phyloP scores from a whole-genome alignment of 2,329 filamentous ascomycete species.

The Colletotrichum sp. region DNA sequence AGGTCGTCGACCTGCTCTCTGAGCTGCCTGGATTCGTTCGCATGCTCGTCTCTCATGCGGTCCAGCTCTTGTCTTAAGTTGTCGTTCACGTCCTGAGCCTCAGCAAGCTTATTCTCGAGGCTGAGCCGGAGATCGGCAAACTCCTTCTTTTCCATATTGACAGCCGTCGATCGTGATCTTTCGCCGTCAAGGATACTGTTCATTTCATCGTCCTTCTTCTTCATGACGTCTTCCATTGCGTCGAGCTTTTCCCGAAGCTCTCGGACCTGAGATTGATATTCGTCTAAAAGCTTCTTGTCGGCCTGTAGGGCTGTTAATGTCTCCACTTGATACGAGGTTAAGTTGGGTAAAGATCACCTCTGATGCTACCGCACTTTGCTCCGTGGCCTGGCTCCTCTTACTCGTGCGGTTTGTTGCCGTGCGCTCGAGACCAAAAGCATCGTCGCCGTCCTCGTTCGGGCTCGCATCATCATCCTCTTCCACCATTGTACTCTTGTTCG shows the following conservation, averaged over 20 bases:
- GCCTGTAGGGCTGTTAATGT: slow-evolving; percentile 41
- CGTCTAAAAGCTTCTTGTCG: slow-evolving; percentile 74
- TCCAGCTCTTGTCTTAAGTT: slow-evolving; percentile 81
- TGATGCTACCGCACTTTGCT: slow-evolving; percentile 36
- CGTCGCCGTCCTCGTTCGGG: slow-evolving; percentile 61
- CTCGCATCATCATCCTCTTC: slow-evolving; percentile 86
- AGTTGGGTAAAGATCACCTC: slow-evolving; percentile 36
- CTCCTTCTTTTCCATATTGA: slow-evolving; percentile 70
- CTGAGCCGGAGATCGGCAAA: slow-evolving; percentile 68
- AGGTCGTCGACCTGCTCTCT: slow-evolving; percentile 66
- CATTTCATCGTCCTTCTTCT: slow-evolving; percentile 75
- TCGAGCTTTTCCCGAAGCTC: slow-evolving; percentile 77
- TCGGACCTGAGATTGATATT: slow-evolving; percentile 80
- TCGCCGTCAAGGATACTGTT: slow-evolving; percentile 63
- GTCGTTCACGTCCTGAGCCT: slow-evolving; percentile 79
- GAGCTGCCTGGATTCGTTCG: slow-evolving; percentile 64
- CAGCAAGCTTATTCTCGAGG: slow-evolving; percentile 74
- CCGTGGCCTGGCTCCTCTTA: slow-evolving; percentile 30
- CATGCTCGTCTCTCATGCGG: slow-evolving; percentile 71
- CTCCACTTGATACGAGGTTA: slow-evolving; percentile 16
- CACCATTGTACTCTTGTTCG: slow-evolving; percentile 96
- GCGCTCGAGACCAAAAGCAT: slow-evolving; percentile 65
- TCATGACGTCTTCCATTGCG: slow-evolving; percentile 70
- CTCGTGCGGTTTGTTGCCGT: slow-evolving; percentile 23
- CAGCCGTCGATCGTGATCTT: slow-evolving; percentile 54